These are phyloP conservation scores for Xerocomus potaroensis DNA, from an alignment of 768 basidiomycete genomes.

Conservation along the genomic window DNA sequence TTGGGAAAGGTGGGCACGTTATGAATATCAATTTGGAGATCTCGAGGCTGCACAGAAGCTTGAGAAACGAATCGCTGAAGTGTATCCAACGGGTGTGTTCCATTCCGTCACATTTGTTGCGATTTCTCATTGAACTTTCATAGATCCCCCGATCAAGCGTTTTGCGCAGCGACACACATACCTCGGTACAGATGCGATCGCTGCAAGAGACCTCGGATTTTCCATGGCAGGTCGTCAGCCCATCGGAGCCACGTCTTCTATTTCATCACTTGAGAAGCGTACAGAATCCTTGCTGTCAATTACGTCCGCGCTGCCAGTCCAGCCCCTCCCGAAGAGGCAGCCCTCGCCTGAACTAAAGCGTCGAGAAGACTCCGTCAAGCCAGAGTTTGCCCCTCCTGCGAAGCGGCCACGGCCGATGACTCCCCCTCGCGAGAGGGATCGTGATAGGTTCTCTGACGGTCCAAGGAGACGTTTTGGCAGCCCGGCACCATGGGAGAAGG, in stretches of 20 bases:
- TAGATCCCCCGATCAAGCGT: constrained; percentile 87
- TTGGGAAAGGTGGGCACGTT: constrained; percentile 95
- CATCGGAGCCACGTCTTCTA: constrained; percentile 15
- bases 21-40: constrained; percentile 95
- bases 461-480: constrained; percentile 40
- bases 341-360: constrained; percentile 36
- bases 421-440: constrained; percentile 48
- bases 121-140: neutral
- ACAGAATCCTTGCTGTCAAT: constrained; percentile 36
- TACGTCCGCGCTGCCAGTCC: constrained; percentile 21
- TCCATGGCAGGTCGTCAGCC: constrained; percentile 41
- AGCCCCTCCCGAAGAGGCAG: constrained; percentile 28
- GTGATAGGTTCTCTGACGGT: constrained; percentile 37
- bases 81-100: constrained; percentile 74
- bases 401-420: constrained; percentile 46
- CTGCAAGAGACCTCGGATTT: constrained; percentile 83
- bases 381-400: constrained; percentile 36
- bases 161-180: constrained; percentile 78
- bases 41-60: constrained; percentile 83
- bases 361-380: constrained; percentile 40
- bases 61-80: constrained; percentile 83
- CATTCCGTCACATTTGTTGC: neutral
- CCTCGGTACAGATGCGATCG: constrained; percentile 82
- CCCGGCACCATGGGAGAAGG: constrained; percentile 40
- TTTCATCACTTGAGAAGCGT: constrained; percentile 29